Base-by-base conservation (phyloP, 2,329 filamentous ascomycete genomes). In the Venturia aucupariae region DNA sequence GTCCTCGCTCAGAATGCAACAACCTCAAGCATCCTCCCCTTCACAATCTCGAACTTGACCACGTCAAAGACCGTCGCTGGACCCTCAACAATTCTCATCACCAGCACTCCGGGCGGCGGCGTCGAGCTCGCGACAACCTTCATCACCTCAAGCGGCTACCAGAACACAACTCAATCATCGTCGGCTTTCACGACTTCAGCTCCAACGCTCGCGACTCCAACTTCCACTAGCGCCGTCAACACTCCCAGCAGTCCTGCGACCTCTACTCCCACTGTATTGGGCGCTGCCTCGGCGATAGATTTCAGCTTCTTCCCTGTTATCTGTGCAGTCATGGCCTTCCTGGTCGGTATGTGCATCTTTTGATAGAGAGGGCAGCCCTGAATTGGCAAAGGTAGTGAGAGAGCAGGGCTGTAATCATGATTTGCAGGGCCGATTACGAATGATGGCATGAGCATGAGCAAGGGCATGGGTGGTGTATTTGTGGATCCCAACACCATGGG, bases 81-180 rank as follows among this genome's bases (percentile, higher is more conserved):
- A 46, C 51, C 51, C 10, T 57, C 27, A 32, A 57, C 51, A 57
- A 22, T 57, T 13, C 30, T 57, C 51, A 35, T 57, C 30, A 57
- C 51, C 51, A 57, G 51, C 30, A 57, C 51, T 57, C 51, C 51
- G n/a, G 51, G 51, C 30, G 51, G 51, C 51, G 51, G 51, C 27
- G 19, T 35, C 51, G 51, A 32, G 7, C 35, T 15, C 2, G 51
- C 27, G 6, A 57, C 51, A 32, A 57, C 51, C 27, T n/a, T 57
- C 51, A 57, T 57, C 51, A 57, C 51, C 2, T 35, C 27, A 35
- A 19, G 15, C 30, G 51, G 51, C 51, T 57, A 35, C 51, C 51
- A 38, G 10, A 57, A 57, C 30, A 57, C 51, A 32, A 57, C 51
- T n/a, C 15, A 15, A 8, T 22, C 30, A 35, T 38, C 51, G n/a